Evolutionary conservation across 1,284 basidiomycete genomes (phyloP), one percentile per base, ranked within the genome.

Genomic region (Cryptococcus sp.): DNA sequence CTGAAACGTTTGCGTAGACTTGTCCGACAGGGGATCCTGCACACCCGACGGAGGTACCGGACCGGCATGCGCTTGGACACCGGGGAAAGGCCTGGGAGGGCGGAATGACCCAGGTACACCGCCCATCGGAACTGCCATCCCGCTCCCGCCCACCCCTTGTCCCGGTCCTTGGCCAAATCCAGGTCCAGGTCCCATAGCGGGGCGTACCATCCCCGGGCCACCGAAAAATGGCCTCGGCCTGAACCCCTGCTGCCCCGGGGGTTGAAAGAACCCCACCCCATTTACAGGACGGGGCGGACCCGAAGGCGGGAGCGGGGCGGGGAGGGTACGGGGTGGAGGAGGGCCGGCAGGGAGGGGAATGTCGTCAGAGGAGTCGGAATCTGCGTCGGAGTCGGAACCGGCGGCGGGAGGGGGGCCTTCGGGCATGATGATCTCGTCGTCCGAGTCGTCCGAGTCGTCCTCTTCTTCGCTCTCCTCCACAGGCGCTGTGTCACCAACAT

Each of bases 391-490:
- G 39, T 70, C 71, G 4, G 61, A 61, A 5, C 12, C 48, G 46
- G 16, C 45, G 28, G 60, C 72, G 0, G 89, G 89, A 35, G 87
- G 87, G 40, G 86, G 87, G 0, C 87, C 90, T 52, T 87, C 87
- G 9, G 91, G 91, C 85, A 94, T 87, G 13, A 84, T 83, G 44
- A 93, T 91, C 57, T 91, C 90, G 63, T 90, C 87, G 57, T 91
- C 88, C 59, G 63, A 24, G 13, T 67, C 66, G 21, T 69, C 62
- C 15, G n/a, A n/a, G n/a, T 65, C 62, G 23, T 60, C 50, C 18
- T 62, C 60, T 15, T 55, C 64, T 39, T 60, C 62, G 53, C 59
- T 63, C 37, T 57, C 55, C 38, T 50, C 58, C 33, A 61, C 64
- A 1, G 62, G 53, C 16, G 56, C 57, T 58, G 48, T n/a, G 2